A percentile compares a stretch with the other conserved stretches of the same genome.
phyloP scores from a whole-genome alignment of 2,329 filamentous ascomycete genomes.

The Hypomyces perniciosus region DNA sequence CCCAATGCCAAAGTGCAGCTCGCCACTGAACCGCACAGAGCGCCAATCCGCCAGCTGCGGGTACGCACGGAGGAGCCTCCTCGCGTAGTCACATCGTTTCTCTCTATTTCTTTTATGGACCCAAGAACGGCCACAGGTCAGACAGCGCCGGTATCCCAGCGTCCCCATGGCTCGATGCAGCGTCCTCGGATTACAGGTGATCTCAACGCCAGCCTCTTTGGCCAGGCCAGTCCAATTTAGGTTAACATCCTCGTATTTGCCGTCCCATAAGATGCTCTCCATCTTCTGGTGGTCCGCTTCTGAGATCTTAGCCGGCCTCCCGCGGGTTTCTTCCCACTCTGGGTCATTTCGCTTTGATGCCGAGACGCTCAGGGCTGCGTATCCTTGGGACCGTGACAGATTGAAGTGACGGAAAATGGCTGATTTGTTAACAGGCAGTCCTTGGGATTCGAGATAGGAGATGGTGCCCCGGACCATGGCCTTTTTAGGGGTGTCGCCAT shows the following conservation, averaged over 20 bases:
- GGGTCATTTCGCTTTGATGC: slow-evolving; percentile 31
- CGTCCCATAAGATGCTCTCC: slow-evolving; percentile 33
- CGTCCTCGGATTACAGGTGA: slow-evolving; percentile 29
- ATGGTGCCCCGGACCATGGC: slow-evolving; percentile 35
- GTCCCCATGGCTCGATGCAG: slow-evolving; percentile 34
- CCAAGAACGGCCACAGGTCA: slow-evolving; percentile 25
- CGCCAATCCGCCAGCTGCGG: slow-evolving; percentile 28
- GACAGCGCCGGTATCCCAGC: slow-evolving; percentile 29
- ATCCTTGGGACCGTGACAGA: slow-evolving; percentile 33
- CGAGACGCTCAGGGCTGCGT: slow-evolving; percentile 29
- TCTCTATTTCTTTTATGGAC: slow-evolving; percentile 27
- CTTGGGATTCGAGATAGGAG: slow-evolving; percentile 34
- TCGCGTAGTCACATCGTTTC: slow-evolving; percentile 29
- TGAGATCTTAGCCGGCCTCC: slow-evolving; percentile 29
- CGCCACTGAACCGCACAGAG: slow-evolving; percentile 29
- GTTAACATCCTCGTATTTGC: slow-evolving; percentile 24
- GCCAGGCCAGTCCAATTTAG: slow-evolving; percentile 31
- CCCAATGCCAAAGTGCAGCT: slow-evolving; percentile 34
- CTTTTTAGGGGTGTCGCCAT: slow-evolving; percentile 33
- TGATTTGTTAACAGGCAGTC: slow-evolving; percentile 33
- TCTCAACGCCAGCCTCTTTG: slow-evolving; percentile 27
- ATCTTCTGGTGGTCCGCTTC: slow-evolving; percentile 31
- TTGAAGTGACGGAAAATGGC: slow-evolving; percentile 36
- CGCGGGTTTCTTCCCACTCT: slow-evolving; percentile 34
- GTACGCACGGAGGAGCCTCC: slow-evolving; percentile 27